phyloP scores from a whole-genome alignment of 768 basidiomycete genomes.

The Tylopilus balloui region DNA sequence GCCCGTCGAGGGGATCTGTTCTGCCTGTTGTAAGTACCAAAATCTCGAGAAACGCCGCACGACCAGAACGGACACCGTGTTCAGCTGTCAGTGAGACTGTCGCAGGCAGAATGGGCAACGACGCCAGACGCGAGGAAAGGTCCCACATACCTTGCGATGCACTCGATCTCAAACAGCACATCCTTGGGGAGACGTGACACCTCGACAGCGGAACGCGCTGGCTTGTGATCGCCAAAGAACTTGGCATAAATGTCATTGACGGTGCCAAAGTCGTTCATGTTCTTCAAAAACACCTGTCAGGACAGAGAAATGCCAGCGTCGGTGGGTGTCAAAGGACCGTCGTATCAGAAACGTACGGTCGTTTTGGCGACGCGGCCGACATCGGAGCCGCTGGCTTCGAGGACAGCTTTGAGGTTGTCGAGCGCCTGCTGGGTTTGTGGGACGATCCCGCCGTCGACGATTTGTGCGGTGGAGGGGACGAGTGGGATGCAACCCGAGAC shows the following conservation, averaged over 20 bases:
- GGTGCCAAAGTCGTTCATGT: conserved; percentile 83
- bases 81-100: conserved; percentile 23
- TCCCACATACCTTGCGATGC: conserved; percentile 63
- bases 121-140: background rate
- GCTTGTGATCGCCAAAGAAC: conserved; percentile 88
- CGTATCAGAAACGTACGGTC: conserved; percentile 53
- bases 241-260: conserved; percentile 80
- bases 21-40: background rate
- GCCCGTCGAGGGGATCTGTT: background rate
- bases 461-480: conserved; percentile 61
- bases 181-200: conserved; percentile 85
- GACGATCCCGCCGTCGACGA: conserved; percentile 21
- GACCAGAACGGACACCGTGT: background rate
- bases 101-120: background rate
- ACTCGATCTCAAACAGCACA: conserved; percentile 90
- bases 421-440: conserved; percentile 73
- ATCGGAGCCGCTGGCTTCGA: conserved; percentile 78
- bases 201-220: conserved; percentile 90
- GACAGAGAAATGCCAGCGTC: background rate
- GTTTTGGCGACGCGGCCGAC: conserved; percentile 85
- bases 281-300: conserved; percentile 80
- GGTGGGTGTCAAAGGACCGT: background rate
- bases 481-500: conserved; percentile 86
- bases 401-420: conserved; percentile 77
- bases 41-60: background rate